Evolutionary conservation across 2,329 filamentous ascomycete species (phyloP), one percentile per base, ranked within the genome.

Genomic region (Elsinoe arachidis): DNA sequence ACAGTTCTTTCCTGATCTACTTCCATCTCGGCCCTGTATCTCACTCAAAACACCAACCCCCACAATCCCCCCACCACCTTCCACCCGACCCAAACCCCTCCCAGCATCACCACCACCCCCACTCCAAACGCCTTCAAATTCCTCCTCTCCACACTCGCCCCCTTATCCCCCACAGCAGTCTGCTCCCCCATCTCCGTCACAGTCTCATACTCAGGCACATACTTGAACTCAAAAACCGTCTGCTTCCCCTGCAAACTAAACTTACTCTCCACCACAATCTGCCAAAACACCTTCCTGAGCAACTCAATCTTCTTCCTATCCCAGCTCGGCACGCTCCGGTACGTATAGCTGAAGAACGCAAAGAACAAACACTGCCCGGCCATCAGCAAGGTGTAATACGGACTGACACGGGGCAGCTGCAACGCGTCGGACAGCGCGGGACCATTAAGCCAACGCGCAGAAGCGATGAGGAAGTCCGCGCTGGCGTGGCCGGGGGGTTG

Each of bases 361-460:
- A 88, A 84, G 67, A 87, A 79, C n/a, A 83, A 65, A 62, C 83
- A 87, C 65, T 88, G 86, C 1, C 83, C 79, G 10, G 78, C 76
- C 61, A 87, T 80, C 15, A 88, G 69, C 0, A 76, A 68, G 64
- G 73, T 80, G 68, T 87, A 84, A 61, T 82, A 85, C 0, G 75
- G 60, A 4, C 73, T 74, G 1, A 85, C 80, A 19, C 72, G 73
- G 15, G 79, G 77, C 5, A 88, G 77, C 0, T 75, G 81, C 7
- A 90, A 75, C 1, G 74, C 75, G 63, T 83, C 77, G 30, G 79
- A 76, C 0, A 91, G 76, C 14, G 81, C 76, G 34, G 79, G 74
- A 2, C 87, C 86, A 65, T 89, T 90, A 14, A 90, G 74, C 77
- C 84, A 87, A 58, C 86, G 78, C 4, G 83, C 81, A 66, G 81